A percentile compares a stretch with the other conserved stretches of the same genome.
These are phyloP conservation scores for Stipa capillata DNA, from an alignment of 176 grass and related monocot genomes.

Conservation along the genomic window DNA sequence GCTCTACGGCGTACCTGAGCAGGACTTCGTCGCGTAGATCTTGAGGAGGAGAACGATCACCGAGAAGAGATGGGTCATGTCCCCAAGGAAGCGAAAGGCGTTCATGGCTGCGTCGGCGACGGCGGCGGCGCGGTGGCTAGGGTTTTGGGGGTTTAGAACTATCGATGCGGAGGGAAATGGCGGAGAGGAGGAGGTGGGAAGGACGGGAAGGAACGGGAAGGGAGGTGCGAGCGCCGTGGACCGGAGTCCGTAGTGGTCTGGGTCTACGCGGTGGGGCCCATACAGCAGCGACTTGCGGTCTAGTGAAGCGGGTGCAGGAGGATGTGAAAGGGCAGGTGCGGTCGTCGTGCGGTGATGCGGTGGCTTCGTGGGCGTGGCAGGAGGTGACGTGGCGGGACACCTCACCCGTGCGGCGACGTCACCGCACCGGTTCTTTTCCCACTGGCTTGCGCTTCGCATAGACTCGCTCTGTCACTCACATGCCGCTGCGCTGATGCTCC, in stretches of 20 bases:
- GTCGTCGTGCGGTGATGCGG: no score
- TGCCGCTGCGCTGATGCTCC: slow-evolving; percentile 11
- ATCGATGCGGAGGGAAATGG: slow-evolving; percentile 34
- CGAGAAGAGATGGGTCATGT: slow-evolving; percentile 97
- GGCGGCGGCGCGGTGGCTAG: slow-evolving; percentile 9
- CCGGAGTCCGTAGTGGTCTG: neutral
- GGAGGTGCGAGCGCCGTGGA: neutral
- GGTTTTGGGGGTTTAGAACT: slow-evolving; percentile 24
- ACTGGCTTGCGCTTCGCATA: neutral
- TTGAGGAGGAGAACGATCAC: slow-evolving; percentile 96
- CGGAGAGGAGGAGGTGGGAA: slow-evolving; percentile 5
- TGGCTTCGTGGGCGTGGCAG: neutral
- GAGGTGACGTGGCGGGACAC: slow-evolving; percentile 32
- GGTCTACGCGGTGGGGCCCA: neutral
- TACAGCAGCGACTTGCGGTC: neutral
- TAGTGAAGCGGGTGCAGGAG: neutral
- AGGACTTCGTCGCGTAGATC: slow-evolving; percentile 99
- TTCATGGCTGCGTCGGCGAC: slow-evolving; percentile 51
- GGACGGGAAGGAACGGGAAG: neutral
- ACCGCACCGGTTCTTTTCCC: neutral
- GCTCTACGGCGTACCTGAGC: slow-evolving; percentile 46
- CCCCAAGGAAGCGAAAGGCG: slow-evolving; percentile 79
- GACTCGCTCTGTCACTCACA: neutral
- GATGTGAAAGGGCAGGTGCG: neutral
- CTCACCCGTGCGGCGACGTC: neutral